Conservation (phyloP, 2,329 filamentous ascomycete species). For the Hypoxylon sp. region DNA sequence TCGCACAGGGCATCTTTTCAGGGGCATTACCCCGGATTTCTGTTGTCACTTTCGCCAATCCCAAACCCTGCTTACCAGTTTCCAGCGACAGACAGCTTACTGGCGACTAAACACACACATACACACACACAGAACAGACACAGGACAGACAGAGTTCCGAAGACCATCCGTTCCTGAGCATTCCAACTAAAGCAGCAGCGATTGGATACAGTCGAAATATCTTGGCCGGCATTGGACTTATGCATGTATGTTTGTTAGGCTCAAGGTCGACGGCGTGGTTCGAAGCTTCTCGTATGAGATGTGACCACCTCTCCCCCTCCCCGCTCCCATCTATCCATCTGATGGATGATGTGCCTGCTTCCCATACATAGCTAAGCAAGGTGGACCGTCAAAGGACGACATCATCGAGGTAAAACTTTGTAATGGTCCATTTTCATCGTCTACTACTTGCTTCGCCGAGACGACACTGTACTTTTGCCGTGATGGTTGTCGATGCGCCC, state of each 20-base stretch:
- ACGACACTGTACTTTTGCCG: background rate
- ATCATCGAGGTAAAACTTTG: slow-evolving; percentile 2
- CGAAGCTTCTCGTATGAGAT: background rate
- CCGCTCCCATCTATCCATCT: too few relatives aligned
- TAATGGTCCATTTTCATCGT: background rate
- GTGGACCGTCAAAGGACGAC: background rate
- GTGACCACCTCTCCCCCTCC: too few relatives aligned
- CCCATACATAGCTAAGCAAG: background rate
- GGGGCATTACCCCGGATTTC: slow-evolving; percentile 44
- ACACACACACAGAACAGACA: background rate
- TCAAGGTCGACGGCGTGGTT: slow-evolving; percentile 12
- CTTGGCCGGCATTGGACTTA: slow-evolving; percentile 13
- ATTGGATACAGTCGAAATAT: background rate
- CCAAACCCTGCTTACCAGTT: slow-evolving; percentile 32
- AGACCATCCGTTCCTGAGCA: background rate
- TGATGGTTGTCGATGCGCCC: slow-evolving; percentile 1
- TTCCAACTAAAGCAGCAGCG: slow-evolving; percentile 21
- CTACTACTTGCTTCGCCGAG: background rate
- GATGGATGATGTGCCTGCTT: too few relatives aligned
- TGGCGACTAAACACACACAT: background rate
- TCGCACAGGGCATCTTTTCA: slow-evolving; percentile 24
- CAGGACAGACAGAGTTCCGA: background rate
- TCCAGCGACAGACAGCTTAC: too few relatives aligned
- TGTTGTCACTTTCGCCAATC: slow-evolving; percentile 23
- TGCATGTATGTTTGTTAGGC: slow-evolving; percentile 21